phyloP scores from a whole-genome alignment of 257 asterid species.

The Cordia subcordata region DNA sequence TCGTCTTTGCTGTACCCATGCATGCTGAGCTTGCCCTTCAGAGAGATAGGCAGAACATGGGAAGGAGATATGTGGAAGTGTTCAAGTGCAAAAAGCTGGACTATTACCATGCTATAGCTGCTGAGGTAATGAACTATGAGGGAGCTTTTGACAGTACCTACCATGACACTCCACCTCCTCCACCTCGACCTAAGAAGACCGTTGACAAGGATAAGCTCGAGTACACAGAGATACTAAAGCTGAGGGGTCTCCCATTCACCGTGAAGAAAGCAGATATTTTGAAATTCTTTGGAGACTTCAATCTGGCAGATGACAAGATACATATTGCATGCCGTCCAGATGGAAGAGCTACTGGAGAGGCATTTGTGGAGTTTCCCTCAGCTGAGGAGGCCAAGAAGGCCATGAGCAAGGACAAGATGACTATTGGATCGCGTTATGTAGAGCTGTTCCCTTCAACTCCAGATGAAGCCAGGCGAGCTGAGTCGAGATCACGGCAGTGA shows the following conservation, averaged over 20 bases:
- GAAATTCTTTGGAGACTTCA: conserved; percentile 64
- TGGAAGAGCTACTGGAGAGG: conserved; percentile 96
- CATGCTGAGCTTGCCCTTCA: conserved; percentile 86
- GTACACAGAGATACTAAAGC: conserved; percentile 75
- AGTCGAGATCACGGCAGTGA: conserved; percentile 53
- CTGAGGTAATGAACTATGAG: conserved; percentile 52
- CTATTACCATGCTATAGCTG: conserved; percentile 83
- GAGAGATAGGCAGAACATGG: conserved; percentile 85
- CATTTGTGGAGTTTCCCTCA: conserved; percentile 70
- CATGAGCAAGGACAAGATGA: conserved; percentile 78
- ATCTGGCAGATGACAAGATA: conserved; percentile 57
- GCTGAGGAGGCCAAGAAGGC: conserved; percentile 82
- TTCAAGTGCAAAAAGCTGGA: conserved; percentile 92
- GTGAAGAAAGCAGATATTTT: conserved; percentile 63
- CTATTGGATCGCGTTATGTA: conserved; percentile 82
- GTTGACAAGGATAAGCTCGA: conserved; percentile 78
- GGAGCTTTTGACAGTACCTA: conserved; percentile 43
- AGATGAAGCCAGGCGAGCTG: conserved; percentile 69
- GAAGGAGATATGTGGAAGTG: conserved; percentile 94
- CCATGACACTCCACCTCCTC: conserved; percentile 47
- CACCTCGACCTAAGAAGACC: conserved; percentile 61
- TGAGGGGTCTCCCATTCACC: conserved; percentile 84
- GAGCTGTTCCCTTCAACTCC: conserved; percentile 89
- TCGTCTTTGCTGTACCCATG: conserved; percentile 72
- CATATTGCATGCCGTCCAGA: conserved; percentile 66